Evolutionary conservation across 805 yeast species (phyloP), one percentile per base, ranked within the genome.

Genomic region (Nakazawaea pomicola): DNA sequence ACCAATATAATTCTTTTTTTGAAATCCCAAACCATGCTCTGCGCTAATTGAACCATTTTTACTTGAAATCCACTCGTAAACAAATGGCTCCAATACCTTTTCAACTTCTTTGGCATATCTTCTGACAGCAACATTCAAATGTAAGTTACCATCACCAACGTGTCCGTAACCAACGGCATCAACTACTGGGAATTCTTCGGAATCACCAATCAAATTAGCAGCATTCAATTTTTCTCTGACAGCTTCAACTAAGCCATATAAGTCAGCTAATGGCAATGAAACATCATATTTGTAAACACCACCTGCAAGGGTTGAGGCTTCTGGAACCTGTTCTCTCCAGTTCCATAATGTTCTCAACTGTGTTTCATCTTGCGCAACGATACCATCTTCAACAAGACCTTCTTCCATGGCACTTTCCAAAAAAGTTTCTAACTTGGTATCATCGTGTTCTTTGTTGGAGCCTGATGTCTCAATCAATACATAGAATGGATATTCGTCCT

Each of bases 271-370:
- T 27, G 98, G 98, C 45, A 93, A 67, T 3, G 97, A 89, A 29
- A 93, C 96, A 54, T 93, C 99, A 57, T 93, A 93, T 66, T 93
- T 93, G 70, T 91, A 93, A 39, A 91, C 97, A 52, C 98, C 99
- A 39, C 99, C 98, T 28, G 72, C 79, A 46, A 76, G 72, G 38
- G 85, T 83, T 6, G 86, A 73, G 6, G 96, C 90, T 65, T 93
- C 99, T 30, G 96, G 88, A 48, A 91, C 78, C 47, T 83, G 74
- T 64, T 93, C 99, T 66, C 99, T 80, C 98, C 98, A 93, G 25
- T 80, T 68, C 99, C 99, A 93, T 52, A 93, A 72, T 42, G 78
- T 79, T 46, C 70, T 71, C 45, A 86, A 64, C 62, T 93, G 98
- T 1, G 93, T 71, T 64, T 87, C 96, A 60, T 90, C 97, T 61